Evolutionary conservation across 2,329 filamentous ascomycete species (phyloP), one percentile per base, ranked within the genome.

Genomic region (Trichophyton rubrum): DNA sequence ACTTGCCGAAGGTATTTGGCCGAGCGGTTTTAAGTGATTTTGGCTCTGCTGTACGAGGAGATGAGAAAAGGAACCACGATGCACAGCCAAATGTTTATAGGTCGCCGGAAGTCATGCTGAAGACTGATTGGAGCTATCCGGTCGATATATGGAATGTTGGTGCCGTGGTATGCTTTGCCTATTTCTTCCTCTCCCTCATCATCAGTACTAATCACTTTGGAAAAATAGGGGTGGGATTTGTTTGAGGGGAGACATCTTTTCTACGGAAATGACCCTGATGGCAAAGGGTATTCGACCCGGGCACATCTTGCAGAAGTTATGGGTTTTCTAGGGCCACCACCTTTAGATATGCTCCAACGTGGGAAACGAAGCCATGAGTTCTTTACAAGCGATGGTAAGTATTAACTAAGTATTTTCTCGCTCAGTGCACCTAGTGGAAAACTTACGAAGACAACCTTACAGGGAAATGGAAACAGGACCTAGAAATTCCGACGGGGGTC

Each of bases 131-230:
- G 78, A 69, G 67, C 1, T 78, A 77, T 59, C 64, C 71, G 9
- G 67, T 80, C 27, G 79, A 82, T 66, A 78, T 81, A 58, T 82
- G 79, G 79, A 80, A 78, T 61, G 68, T 74, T 2, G 79, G 77
- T 0, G 73, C 72, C 56, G 74, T 81, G 77, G 78, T 79, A 68
- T 68, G 73, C 53, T 60, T 47, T 8, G 43, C 6, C n/a, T 17
- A 17, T 59, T 59, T 45, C 0, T 47, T 62, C 1, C 45, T 1
- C 40, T 11, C 47, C 15, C 45, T 51, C 43, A 17, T 33, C 38
- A 58, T 59, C 49, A 33, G 20, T 59, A n/a, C 17, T 51, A 59
- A 59, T 35, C 24, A 41, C 35, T 40, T 27, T 24, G 22, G 22
- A 24, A 41, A 41, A 22, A 27, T 56, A 55, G 77, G 68, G 77